phyloP scores from a whole-genome alignment of 352 stramenopile genomes.

The Pythium coloratum region DNA sequence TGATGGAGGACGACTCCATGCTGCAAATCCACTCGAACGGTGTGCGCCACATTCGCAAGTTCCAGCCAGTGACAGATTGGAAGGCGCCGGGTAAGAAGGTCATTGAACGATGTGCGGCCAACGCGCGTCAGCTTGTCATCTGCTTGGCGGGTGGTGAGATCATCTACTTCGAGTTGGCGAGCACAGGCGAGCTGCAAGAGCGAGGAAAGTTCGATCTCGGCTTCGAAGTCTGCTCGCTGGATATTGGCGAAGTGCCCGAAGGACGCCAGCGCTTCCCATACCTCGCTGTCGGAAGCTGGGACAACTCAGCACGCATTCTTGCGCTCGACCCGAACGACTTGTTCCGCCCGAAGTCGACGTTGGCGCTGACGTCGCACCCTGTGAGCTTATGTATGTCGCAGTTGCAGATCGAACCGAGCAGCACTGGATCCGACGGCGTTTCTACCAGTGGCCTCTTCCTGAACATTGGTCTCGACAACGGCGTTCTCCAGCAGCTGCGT shows the following conservation, averaged over 20 bases:
- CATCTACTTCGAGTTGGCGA: conserved; percentile 98
- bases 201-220: conserved; percentile 93
- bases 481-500: conserved; percentile 91
- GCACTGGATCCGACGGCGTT: conserved; percentile 41
- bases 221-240: conserved; percentile 97
- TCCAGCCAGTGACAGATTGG: conserved; percentile 95
- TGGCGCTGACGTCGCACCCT: conserved; percentile 81
- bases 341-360: conserved; percentile 83
- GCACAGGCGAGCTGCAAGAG: conserved; percentile 92
- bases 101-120: conserved; percentile 96
- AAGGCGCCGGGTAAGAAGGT: conserved; percentile 96
- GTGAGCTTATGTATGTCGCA: conserved; percentile 81
- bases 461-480: conserved; percentile 93
- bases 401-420: conserved; percentile 75
- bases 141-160: conserved; percentile 95
- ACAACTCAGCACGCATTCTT: conserved; percentile 92
- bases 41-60: conserved; percentile 95
- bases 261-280: conserved; percentile 95
- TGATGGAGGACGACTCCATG: conserved; percentile 95
- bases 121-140: conserved; percentile 96
- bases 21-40: conserved; percentile 96
- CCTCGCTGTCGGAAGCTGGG: conserved; percentile 94
- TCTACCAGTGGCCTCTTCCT: conserved; percentile 76
- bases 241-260: conserved; percentile 94
- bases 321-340: conserved; percentile 93